phyloP scores from a whole-genome alignment of 495 filamentous ascomycete genomes.

The Tuber calosporum region DNA sequence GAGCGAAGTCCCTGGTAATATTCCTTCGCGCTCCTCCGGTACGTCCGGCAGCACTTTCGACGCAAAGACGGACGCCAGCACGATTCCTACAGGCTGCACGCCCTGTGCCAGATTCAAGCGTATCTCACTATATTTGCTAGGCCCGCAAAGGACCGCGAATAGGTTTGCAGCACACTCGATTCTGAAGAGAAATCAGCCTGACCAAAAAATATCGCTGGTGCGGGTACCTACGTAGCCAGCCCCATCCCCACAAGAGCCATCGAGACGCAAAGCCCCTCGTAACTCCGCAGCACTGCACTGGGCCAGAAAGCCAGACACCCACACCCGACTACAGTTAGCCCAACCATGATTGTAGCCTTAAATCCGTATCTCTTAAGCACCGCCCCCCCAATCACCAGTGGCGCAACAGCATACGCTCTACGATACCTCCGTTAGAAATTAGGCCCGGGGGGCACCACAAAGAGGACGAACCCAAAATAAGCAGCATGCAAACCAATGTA shows the following conservation, averaged over 20 bases:
- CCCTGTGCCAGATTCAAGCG: conserved; percentile 61
- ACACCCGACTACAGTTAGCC: conserved; percentile 57
- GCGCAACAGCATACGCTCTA: conserved; percentile 53
- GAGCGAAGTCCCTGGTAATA: conserved; percentile 50
- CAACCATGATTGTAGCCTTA: conserved; percentile 59
- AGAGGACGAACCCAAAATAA: conserved; percentile 49
- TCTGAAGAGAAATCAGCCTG: conserved; percentile 41
- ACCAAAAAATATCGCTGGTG: background rate
- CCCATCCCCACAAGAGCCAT: conserved; percentile 64
- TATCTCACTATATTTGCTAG: conserved; percentile 57
- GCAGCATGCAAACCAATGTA: conserved; percentile 57
- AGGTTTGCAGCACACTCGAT: conserved; percentile 62
- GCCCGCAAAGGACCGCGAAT: conserved; percentile 63
- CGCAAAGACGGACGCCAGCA: conserved; percentile 42
- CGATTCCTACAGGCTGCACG: conserved; percentile 59
- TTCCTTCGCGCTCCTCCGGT: conserved; percentile 31
- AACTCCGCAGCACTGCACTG: conserved; percentile 60
- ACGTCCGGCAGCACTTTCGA: conserved; percentile 51
- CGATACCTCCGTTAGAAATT: background rate
- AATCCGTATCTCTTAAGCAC: conserved; percentile 60
- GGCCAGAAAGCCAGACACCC: conserved; percentile 68
- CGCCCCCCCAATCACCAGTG: conserved; percentile 53
- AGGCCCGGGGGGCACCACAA: conserved; percentile 1
- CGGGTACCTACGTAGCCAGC: conserved; percentile 20
- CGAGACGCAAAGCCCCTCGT: conserved; percentile 57